These are phyloP conservation scores for Citrullus amarus DNA, from an alignment of 306 rosid species.

Conservation along the genomic window DNA sequence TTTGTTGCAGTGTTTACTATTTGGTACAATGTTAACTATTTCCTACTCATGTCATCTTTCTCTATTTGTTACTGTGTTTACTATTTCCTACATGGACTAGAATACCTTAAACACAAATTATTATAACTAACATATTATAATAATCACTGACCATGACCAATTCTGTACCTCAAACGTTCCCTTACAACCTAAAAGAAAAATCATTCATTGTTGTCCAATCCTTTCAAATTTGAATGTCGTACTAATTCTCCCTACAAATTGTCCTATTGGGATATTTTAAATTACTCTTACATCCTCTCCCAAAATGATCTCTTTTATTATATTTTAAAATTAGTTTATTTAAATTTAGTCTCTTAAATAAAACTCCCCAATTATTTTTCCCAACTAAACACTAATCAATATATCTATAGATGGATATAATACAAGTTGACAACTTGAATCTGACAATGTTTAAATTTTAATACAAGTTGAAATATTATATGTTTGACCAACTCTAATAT, in stretches of 20 bases:
- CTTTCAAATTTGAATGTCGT: background rate
- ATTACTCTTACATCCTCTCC: background rate
- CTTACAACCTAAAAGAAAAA: too few species aligned
- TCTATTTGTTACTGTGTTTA: too few species aligned
- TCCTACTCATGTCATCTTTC: too few species aligned
- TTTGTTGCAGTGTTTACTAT: too few species aligned
- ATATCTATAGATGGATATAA: background rate
- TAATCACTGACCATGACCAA: too few species aligned
- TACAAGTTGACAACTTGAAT: constrained; percentile 1
- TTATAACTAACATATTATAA: too few species aligned
- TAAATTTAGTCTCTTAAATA: background rate
- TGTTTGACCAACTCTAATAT: background rate
- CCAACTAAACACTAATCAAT: background rate
- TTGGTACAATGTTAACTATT: too few species aligned
- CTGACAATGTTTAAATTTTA: background rate
- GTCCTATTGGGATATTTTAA: background rate
- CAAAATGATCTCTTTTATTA: background rate
- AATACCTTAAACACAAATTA: too few species aligned
- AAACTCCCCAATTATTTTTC: background rate
- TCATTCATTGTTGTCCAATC: too few species aligned
- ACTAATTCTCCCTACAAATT: background rate
- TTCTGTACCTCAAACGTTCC: too few species aligned
- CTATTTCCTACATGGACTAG: too few species aligned
- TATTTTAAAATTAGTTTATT: background rate
- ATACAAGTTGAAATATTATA: background rate